Evolutionary conservation across 2,329 filamentous ascomycete species (phyloP).

Genomic region (Remersonia thermophila): DNA sequence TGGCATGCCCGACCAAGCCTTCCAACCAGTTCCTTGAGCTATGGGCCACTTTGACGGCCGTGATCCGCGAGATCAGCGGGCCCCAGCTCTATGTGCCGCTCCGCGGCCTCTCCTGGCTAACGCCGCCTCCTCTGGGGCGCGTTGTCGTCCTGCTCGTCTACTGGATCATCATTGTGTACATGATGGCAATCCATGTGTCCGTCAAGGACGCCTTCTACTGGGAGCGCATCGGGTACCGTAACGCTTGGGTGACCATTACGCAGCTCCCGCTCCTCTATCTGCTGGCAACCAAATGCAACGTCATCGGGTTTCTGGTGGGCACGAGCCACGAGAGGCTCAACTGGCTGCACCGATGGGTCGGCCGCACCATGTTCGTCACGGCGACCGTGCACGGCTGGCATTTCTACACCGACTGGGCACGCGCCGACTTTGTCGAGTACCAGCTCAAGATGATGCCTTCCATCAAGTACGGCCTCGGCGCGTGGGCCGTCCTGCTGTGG

Average conservation of each 20-base stretch:
- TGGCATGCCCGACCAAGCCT: constrained; percentile 40
- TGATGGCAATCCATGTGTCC: constrained; percentile 40
- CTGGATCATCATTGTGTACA: constrained; percentile 46
- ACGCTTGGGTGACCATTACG: constrained; percentile 52
- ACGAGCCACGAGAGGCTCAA: constrained; percentile 57
- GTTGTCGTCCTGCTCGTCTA: constrained; percentile 41
- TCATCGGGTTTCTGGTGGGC: constrained; percentile 49
- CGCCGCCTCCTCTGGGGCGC: constrained; percentile 46
- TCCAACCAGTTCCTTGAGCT: constrained; percentile 31
- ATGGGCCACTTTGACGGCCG: constrained; percentile 48
- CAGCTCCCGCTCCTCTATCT: constrained; percentile 55
- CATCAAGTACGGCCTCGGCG: constrained; percentile 53
- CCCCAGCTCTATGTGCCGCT: constrained; percentile 40
- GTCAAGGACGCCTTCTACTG: constrained; percentile 43
- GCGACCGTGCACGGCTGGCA: constrained; percentile 58
- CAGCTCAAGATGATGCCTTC: constrained; percentile 51
- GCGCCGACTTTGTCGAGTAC: constrained; percentile 43
- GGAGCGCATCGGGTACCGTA: constrained; percentile 55
- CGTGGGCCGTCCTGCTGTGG: constrained; percentile 55
- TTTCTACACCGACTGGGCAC: constrained; percentile 53
- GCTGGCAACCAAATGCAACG: constrained; percentile 45
- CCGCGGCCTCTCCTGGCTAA: constrained; percentile 39
- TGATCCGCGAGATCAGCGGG: constrained; percentile 43
- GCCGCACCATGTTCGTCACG: constrained; percentile 55
- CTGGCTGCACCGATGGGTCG: constrained; percentile 63